Percentiles rank a stretch among this genome's conserved stretches.
Evolutionary conservation across 495 filamentous ascomycete species (phyloP).

Genomic region (Saxophila tyrrhenica): DNA sequence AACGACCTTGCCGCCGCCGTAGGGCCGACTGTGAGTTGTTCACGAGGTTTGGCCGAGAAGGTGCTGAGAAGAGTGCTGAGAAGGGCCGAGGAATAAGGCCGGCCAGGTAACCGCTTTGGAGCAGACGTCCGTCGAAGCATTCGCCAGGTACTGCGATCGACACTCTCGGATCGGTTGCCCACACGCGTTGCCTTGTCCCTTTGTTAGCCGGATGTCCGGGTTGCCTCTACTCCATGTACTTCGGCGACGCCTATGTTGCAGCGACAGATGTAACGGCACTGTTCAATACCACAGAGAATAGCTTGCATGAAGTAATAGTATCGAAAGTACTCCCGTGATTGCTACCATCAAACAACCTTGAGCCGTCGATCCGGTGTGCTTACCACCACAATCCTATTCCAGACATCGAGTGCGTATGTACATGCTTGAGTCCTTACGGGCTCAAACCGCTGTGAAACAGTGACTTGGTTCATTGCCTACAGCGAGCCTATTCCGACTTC

Average conservation of each 20-base stretch:
- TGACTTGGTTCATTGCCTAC: too few species aligned
- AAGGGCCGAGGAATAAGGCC: neutral
- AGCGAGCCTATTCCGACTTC: too few species aligned
- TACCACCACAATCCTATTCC: too few species aligned
- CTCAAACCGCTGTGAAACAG: too few species aligned
- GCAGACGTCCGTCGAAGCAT: neutral
- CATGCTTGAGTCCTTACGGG: too few species aligned
- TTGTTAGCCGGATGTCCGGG: neutral
- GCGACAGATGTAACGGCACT: neutral
- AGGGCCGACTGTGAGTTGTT: neutral
- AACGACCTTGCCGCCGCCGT: neutral
- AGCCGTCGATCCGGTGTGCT: too few species aligned
- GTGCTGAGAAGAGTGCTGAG: neutral
- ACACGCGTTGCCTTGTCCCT: neutral
- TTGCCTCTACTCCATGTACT: neutral
- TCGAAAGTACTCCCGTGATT: too few species aligned
- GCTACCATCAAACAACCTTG: too few species aligned
- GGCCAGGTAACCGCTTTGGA: neutral
- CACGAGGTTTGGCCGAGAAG: neutral
- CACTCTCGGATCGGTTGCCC: neutral
- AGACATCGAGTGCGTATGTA: too few species aligned
- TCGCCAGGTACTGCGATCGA: neutral
- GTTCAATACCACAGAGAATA: too few species aligned
- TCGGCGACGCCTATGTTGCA: neutral
- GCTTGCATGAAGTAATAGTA: too few species aligned